Evolutionary conservation across 257 asterid genomes (phyloP), one percentile per base, ranked within the genome.

Genomic region (Primulina tabacum): DNA sequence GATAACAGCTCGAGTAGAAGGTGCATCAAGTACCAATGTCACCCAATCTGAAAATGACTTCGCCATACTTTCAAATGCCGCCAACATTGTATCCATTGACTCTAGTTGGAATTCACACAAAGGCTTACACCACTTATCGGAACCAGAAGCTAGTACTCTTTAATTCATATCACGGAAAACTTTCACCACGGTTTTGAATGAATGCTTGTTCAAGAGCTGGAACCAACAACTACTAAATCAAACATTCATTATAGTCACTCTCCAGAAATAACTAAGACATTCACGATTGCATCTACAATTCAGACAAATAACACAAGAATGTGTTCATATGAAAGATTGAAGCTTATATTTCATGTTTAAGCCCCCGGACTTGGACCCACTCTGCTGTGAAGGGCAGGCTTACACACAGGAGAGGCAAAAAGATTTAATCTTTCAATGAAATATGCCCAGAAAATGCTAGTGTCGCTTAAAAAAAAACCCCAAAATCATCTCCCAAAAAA

Each of bases 1-100:
- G 62, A 92, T 82, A 80, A 88, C 89, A 65, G 98, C 90, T 78
- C 91, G 86, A 32, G 96, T 81, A 68, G 79, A 90, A n/a, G 97
- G 94, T 68, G 86, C 86, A 69, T 88, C 96, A 53, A 79, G 74
- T 66, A 84, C 83, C 73, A 80, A 70, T 40, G 83, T 75, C 69
- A 89, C 69, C 97, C 95, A 93, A 73, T 87, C 97, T 1, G 87
- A 82, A 68, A 85, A 84, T 71, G 82, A 82, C 84, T 85, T 86
- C 52, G 79, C 67, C 65, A 73, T 73, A 83, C 80, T 68, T 80
- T 80, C 84, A 62, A 88, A 68, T 62, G 80, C 71, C 21, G 84
- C 75, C 17, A 79, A 55, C 58, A 81, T 28, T 38, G 82, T 9
- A 73, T 78, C 87, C 92, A 88, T 87, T 62, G 59, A 12, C 58